These are phyloP conservation scores for Aspergillus pseudotamarii DNA, from an alignment of 2,329 filamentous ascomycete species.

Conservation along the genomic window DNA sequence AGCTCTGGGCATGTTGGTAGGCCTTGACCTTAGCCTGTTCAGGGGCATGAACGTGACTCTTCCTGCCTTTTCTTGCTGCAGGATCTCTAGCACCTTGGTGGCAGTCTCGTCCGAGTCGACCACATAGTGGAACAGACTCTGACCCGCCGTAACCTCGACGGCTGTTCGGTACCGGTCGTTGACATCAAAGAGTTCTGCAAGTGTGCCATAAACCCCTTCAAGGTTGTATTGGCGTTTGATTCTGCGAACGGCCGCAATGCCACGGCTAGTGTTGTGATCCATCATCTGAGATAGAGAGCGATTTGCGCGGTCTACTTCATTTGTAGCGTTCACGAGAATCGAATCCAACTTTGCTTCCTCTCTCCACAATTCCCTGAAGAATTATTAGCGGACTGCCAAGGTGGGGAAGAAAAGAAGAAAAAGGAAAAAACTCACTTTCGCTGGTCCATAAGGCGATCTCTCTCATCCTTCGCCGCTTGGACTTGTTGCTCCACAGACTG, in stretches of 20 bases:
- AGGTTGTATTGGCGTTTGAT: slow-evolving; percentile 79
- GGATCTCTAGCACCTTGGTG: slow-evolving; percentile 74
- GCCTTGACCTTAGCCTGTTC: slow-evolving; percentile 73
- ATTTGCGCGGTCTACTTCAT: slow-evolving; percentile 78
- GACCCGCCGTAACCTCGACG: slow-evolving; percentile 89
- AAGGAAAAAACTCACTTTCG: slow-evolving; percentile 61
- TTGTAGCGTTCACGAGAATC: slow-evolving; percentile 71
- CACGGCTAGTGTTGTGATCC: slow-evolving; percentile 84
- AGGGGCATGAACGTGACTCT: slow-evolving; percentile 94
- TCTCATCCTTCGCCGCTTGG: slow-evolving; percentile 73
- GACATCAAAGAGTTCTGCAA: slow-evolving; percentile 91
- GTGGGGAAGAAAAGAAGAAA: not conserved
- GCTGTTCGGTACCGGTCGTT: slow-evolving; percentile 82
- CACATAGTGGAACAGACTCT: slow-evolving; percentile 92
- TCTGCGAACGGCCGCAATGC: slow-evolving; percentile 81
- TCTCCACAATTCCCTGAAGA: slow-evolving; percentile 67
- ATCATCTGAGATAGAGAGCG: slow-evolving; percentile 78
- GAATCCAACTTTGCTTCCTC: slow-evolving; percentile 87
- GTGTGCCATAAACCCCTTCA: slow-evolving; percentile 84
- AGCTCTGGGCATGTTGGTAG: slow-evolving; percentile 77
- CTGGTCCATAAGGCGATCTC: slow-evolving; percentile 81
- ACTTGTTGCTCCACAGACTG: slow-evolving; percentile 73
- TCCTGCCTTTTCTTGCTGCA: slow-evolving; percentile 79
- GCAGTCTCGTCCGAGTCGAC: slow-evolving; percentile 91
- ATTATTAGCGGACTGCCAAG: slow-evolving; percentile 15